phyloP scores from a whole-genome alignment of 345 rosid species.

The Theobroma cacao region DNA sequence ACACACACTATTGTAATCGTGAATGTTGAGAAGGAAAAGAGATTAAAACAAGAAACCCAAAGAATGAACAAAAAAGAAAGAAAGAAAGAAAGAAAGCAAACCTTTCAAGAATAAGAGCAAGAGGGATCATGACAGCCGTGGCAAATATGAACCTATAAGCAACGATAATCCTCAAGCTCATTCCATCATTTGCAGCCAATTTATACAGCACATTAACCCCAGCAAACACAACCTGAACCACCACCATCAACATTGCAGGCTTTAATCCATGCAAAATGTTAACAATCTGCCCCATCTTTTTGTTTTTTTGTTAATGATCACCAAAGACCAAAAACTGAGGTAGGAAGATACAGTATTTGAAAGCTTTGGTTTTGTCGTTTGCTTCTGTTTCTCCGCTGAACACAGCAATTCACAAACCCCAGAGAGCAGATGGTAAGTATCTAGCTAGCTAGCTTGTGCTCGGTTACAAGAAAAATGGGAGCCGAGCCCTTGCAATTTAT shows the following conservation, averaged over 20 bases:
- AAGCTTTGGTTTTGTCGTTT: not conserved
- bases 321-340: not conserved
- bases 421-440: not conserved
- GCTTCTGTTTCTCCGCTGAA: not conserved
- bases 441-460: not conserved
- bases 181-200: conserved; percentile 31
- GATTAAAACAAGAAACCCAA: too few species aligned
- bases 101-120: conserved; percentile 41
- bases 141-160: conserved; percentile 41
- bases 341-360: not conserved
- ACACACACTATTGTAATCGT: too few species aligned
- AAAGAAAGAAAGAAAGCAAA: not conserved
- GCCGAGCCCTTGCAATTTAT: not conserved
- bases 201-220: conserved; percentile 36
- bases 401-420: not conserved
- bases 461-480: not conserved
- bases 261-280: not conserved
- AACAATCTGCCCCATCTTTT: not conserved
- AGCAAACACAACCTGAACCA: conserved; percentile 31
- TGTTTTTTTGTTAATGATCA: too few species aligned
- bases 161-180: conserved; percentile 32
- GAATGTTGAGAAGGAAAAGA: too few species aligned
- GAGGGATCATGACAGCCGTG: conserved; percentile 29
- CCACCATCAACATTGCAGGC: conserved; percentile 25
- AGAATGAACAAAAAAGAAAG: not conserved